phyloP scores from a whole-genome alignment of 345 rosid species.

The Odontarrhena argentea region DNA sequence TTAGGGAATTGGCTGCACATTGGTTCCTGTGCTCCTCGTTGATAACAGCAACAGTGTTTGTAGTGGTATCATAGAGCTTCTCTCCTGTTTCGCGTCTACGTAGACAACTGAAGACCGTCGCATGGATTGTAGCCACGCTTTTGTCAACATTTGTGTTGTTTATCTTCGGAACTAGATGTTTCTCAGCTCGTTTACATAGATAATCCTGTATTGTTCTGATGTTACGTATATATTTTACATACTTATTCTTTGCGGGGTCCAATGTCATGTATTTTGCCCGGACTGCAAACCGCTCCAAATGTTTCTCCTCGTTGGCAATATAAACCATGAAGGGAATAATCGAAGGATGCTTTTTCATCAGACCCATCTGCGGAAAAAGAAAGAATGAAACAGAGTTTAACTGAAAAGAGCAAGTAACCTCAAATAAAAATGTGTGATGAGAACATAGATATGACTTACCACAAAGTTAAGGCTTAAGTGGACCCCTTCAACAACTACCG shows the following conservation, averaged over 20 bases:
- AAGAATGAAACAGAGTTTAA: neutral
- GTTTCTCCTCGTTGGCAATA: conserved; percentile 92
- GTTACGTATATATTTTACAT: conserved; percentile 91
- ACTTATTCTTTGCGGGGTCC: conserved; percentile 94
- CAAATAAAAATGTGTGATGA: conserved; percentile 18
- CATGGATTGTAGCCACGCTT: conserved; percentile 98
- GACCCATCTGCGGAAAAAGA: conserved; percentile 76
- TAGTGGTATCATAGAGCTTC: conserved; percentile 73
- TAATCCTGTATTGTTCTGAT: conserved; percentile 97
- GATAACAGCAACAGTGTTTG: conserved; percentile 71
- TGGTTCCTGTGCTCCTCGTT: conserved; percentile 96
- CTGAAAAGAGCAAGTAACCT: neutral
- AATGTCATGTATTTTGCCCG: conserved; percentile 99
- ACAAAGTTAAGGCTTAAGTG: conserved; percentile 99
- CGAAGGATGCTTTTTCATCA: conserved; percentile 98
- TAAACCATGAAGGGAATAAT: conserved; percentile 97
- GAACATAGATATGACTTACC: conserved; percentile 49
- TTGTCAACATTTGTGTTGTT: conserved; percentile 97
- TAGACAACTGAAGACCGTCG: conserved; percentile 92
- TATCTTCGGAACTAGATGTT: conserved; percentile 95
- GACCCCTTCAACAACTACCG: conserved; percentile 97
- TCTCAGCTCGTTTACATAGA: conserved; percentile 93
- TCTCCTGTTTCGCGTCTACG: conserved; percentile 92
- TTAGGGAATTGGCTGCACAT: conserved; percentile 86
- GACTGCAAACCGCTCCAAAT: conserved; percentile 96